Evolutionary conservation across 371 early-diverging fungal genomes (phyloP), one percentile per base, ranked within the genome.

Genomic region (Apophysomyces ossiformis): DNA sequence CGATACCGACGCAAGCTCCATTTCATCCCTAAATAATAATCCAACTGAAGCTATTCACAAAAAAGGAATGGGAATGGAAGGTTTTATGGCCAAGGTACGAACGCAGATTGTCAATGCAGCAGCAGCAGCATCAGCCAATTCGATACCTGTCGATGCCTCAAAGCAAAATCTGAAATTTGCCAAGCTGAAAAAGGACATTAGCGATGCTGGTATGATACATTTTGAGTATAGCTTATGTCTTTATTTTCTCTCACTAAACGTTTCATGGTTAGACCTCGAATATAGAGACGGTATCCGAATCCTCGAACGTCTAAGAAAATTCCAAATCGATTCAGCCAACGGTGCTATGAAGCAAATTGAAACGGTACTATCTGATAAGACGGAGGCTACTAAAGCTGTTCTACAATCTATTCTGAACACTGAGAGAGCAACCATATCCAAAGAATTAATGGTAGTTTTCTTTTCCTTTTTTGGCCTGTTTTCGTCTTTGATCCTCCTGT

Each of bases 271-370:
- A 87, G 88, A 87, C 61, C 63, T 56, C 36, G 86, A 87, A 56
- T 87, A 87, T 68, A 76, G 85, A 67, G 79, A 82, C 63, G 85
- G 85, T 63, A 79, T 87, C 58, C 69, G 84, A 7, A 61, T 64
- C n/a, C 65, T 87, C 26, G 88, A 87, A 56, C 66, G 64, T 21
- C 70, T 81, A 56, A 71, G 87, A n/a, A 72, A 75, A 39, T 75
- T 71, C 35, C 88, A 85, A 62, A 72, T 78, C 9, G 74, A 78
- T 13, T 73, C 71, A 11, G 79, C 78, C 4, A 69, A 73, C 0
- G 64, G 66, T 43, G 78, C 85, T 2, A 74, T 78, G 64, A 76
- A 76, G 85, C 72, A 73, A 45, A 76, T 87, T 38, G 85, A 85
- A 69, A 70, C 61, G 3, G 75, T 83, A 45, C 67, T 87, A 32